Evolutionary conservation across 306 rosid genomes (phyloP).

Genomic region (Dryas octopetala): DNA sequence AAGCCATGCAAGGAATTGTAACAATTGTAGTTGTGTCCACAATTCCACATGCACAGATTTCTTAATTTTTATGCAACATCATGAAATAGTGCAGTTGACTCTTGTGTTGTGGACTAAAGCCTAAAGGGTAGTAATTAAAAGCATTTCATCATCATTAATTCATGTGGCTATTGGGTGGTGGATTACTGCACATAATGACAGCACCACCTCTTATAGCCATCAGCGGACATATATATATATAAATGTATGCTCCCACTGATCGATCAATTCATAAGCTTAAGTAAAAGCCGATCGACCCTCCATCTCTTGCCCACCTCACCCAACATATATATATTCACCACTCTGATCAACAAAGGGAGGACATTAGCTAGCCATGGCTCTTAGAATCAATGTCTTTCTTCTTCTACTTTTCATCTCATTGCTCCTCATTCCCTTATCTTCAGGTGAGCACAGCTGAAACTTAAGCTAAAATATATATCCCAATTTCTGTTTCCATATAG

Average conservation of each 20-base stretch:
- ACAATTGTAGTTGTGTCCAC: conserved; percentile 22
- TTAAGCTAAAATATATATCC: background rate
- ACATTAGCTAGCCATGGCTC: conserved; percentile 38
- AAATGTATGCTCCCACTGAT: no score
- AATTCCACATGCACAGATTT: conserved; percentile 32
- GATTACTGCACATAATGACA: background rate
- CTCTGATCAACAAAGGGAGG: background rate
- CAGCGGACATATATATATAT: no score
- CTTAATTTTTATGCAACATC: background rate
- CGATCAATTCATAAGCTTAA: no score
- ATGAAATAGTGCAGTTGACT: conserved; percentile 64
- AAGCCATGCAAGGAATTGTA: conserved; percentile 61
- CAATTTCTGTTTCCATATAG: background rate
- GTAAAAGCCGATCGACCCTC: no score
- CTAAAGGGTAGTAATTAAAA: background rate
- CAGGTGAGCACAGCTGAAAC: conserved; percentile 39
- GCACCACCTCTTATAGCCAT: background rate
- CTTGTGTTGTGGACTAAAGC: conserved; percentile 36
- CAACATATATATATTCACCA: no score
- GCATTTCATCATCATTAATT: background rate
- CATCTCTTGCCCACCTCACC: background rate
- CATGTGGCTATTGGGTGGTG: background rate
- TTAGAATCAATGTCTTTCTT: conserved; percentile 37
- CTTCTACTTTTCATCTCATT: conserved; percentile 39
- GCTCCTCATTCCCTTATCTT: conserved; percentile 48